Conservation (phyloP, 78 protist species). For the Protostelium mycophagum region DNA sequence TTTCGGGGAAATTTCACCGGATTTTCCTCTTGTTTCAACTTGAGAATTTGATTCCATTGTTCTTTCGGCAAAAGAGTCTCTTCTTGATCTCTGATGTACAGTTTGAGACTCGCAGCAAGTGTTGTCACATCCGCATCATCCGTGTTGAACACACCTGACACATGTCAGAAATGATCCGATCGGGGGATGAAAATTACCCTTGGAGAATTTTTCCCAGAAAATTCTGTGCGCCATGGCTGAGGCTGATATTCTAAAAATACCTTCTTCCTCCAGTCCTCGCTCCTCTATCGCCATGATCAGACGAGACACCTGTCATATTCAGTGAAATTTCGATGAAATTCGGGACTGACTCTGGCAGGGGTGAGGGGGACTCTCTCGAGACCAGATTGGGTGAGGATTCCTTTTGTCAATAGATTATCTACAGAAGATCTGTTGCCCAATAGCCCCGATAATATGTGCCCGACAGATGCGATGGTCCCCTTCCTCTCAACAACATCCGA, state of each 20-base stretch:
- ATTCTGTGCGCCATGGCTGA: not conserved
- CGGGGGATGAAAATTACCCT: not conserved
- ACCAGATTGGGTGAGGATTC: too few relatives aligned
- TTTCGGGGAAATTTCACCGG: not conserved
- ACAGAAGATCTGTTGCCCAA: not conserved
- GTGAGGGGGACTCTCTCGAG: not conserved
- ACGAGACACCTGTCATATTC: not conserved
- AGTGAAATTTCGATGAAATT: not conserved
- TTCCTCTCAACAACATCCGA: not conserved
- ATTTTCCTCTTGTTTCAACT: not conserved
- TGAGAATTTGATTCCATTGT: not conserved
- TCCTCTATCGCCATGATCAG: not conserved
- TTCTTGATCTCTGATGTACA: not conserved
- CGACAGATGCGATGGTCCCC: not conserved
- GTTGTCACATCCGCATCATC: not conserved
- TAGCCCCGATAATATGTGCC: not conserved
- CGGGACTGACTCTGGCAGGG: not conserved
- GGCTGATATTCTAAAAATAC: not conserved
- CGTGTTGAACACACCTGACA: not conserved
- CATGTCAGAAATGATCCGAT: not conserved
- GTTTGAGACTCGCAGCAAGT: not conserved
- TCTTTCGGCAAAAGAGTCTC: not conserved
- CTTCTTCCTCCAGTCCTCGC: not conserved
- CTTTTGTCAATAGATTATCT: not conserved
- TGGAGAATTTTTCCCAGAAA: not conserved